Base-by-base conservation (phyloP, 495 filamentous ascomycete species). In the Hypoxylon subgilvum region DNA sequence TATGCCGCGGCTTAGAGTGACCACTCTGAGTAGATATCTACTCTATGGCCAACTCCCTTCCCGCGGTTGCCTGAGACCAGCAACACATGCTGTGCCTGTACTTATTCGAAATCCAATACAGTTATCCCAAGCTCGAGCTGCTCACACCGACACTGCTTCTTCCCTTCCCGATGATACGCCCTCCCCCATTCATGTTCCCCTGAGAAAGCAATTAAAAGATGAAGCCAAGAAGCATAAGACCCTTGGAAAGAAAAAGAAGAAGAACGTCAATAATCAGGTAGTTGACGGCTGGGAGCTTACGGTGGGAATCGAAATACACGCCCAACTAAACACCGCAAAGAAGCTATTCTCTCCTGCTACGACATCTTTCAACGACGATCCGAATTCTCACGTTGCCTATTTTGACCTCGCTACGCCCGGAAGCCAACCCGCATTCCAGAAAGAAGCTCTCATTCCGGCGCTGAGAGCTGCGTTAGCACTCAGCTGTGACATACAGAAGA, bases 231-330 rank as follows among this genome's bases (percentile, higher is more conserved):
- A 67, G 40, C 65, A 72, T 36, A 81, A 76, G 55, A 52, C 67
- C 0, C 65, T 63, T 0, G 73, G 71, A 14, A 67, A 51, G 54
- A 69, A 74, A 53, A 66, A 69, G 50, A 74, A 68, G 30, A 66
- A 69, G 27, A 82, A 81, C n/a, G 63, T 28, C 45, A 71, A 76
- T 47, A 79, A 77, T 49, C 80, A 82, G 52, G 78, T 75, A 35
- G 72, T 83, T 7, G 75, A 82, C 14, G 78, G 81, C 21, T 98
- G 92, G 93, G 88, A 94, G 60, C 77, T 97, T 65, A 96, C 93
- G 0, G 91, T 96, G 10, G 94, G 94, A 38, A 89, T 99, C 64
- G 94, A 99, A 74, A 92, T 99, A 63, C 95, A 99, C 71, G 94
- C 95, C 8, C 93, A 97, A 69, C 77, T 99, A 61, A 93, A 97